Evolutionary conservation across 2,329 filamentous ascomycete genomes (phyloP), one percentile per base, ranked within the genome.

Genomic region (Verticillium dahliae): DNA sequence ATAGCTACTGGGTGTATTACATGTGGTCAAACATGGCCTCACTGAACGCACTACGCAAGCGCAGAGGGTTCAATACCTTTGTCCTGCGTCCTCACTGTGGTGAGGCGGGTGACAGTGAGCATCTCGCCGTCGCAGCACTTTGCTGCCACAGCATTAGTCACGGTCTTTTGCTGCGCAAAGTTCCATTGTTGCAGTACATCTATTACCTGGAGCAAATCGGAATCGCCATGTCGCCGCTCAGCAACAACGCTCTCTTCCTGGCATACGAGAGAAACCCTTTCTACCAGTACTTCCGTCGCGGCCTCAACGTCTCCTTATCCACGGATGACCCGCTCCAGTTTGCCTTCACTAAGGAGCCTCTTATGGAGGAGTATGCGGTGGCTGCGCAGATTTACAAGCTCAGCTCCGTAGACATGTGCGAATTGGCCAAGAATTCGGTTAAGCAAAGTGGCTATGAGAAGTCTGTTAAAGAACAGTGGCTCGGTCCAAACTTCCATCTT

Each of bases 1-100:
- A 99, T 78, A 97, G 90, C 73, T 99, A 99, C 77, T 99, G 95
- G 95, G 90, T 98, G 71, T 99, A 99, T 77, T 96, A 97, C 71
- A 82, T 98, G 60, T 98, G 95, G 71, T 88, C 95, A 65, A 99
- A 99, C 74, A 92, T 97, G 74, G 85, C 90, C 1, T 97, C 93
- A 10, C 82, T 99, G 68, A 99, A 99, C 72, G 85, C 89, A 62
- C 97, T 91, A 90, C 87, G 95, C 54, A 94, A 92, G 71, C 88
- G 89, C 71, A 88, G 94, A 58, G 93, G 93, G 0, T 97, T 98
- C 82, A 99, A 96, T 74, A 99, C 95, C 0, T 96, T 99, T 73
- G 82, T 96, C 18, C 81, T 99, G 59, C 87, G 95, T 45, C 95
- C 95, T 10, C 95, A 99, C 75, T 98, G 93, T 70, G 95, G 95